These are phyloP conservation scores for Pachysolen tannophilus DNA, from an alignment of 805 yeast genomes.

Conservation along the genomic window DNA sequence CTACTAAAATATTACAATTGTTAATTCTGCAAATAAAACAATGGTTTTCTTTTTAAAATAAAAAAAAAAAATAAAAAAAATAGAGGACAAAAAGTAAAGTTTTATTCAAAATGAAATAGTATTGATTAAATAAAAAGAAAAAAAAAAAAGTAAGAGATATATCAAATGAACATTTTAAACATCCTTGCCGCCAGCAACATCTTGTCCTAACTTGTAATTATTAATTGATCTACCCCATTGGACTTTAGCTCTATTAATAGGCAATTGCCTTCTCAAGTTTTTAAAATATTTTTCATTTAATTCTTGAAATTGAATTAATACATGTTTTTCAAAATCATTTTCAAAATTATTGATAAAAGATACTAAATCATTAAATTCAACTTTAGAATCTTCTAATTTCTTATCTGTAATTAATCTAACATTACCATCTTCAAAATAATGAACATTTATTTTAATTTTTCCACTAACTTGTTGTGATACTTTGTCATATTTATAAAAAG, in stretches of 20 bases:
- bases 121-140: too few relatives aligned
- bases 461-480: constrained; percentile 36
- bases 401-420: constrained; percentile 59
- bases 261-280: constrained; percentile 80
- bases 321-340: constrained; percentile 44
- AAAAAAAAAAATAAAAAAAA: too few relatives aligned
- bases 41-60: not conserved
- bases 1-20: too few relatives aligned
- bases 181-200: constrained; percentile 45
- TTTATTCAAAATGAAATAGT: too few relatives aligned
- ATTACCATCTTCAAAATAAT: constrained; percentile 94
- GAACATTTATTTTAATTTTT: constrained; percentile 60
- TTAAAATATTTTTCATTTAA: constrained; percentile 81
- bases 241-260: constrained; percentile 83
- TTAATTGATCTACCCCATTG: constrained; percentile 96
- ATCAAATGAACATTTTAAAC: constrained; percentile 5
- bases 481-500: constrained; percentile 44
- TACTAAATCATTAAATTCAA: constrained; percentile 21
- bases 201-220: constrained; percentile 79
- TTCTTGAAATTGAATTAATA: constrained; percentile 56
- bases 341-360: constrained; percentile 50
- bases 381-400: constrained; percentile 19
- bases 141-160: too few relatives aligned
- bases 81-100: too few relatives aligned
- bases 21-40: too few relatives aligned